A percentile compares a stretch with the other conserved stretches of the same genome.
Evolutionary conservation across 495 filamentous ascomycete genomes (phyloP).

Genomic region (Chlorociboria aeruginascens): DNA sequence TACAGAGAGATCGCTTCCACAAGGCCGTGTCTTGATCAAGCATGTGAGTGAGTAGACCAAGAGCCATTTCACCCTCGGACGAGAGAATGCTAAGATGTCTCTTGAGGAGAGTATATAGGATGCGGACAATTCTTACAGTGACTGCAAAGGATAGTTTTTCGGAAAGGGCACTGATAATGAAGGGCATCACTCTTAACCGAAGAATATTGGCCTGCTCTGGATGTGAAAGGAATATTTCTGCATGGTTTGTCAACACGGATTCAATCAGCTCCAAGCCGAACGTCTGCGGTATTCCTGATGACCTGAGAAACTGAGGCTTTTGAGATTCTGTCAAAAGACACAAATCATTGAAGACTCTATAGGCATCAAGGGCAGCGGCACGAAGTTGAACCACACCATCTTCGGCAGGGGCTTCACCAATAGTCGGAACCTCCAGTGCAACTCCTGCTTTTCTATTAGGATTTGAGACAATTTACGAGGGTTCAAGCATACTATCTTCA

Average conservation of each 20-base stretch:
- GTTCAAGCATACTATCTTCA: conserved; percentile 55
- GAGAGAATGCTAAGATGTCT: conserved; percentile 63
- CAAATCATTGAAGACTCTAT: conserved; percentile 77
- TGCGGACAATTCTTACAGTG: conserved; percentile 68
- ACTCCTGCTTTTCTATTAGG: conserved; percentile 21
- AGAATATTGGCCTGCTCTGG: conserved; percentile 71
- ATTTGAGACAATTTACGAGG: not conserved
- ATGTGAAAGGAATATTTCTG: conserved; percentile 64
- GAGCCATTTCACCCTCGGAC: conserved; percentile 71
- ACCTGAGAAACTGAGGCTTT: conserved; percentile 64
- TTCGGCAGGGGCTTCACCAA: conserved; percentile 50
- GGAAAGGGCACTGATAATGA: conserved; percentile 64
- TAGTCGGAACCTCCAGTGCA: conserved; percentile 35
- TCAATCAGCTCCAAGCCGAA: conserved; percentile 88
- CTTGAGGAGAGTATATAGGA: conserved; percentile 67
- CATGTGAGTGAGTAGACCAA: conserved; percentile 76
- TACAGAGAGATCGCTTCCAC: conserved; percentile 82
- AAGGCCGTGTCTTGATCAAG: conserved; percentile 68
- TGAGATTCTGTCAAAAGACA: conserved; percentile 80
- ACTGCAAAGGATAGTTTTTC: conserved; percentile 71
- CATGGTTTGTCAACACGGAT: conserved; percentile 75
- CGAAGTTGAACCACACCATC: conserved; percentile 52
- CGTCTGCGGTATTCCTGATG: conserved; percentile 60
- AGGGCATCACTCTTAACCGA: conserved; percentile 69
- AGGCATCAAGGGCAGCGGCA: conserved; percentile 75